Conservation (phyloP, 2,329 filamentous ascomycete species). For the Colletotrichum cordylinicola region DNA sequence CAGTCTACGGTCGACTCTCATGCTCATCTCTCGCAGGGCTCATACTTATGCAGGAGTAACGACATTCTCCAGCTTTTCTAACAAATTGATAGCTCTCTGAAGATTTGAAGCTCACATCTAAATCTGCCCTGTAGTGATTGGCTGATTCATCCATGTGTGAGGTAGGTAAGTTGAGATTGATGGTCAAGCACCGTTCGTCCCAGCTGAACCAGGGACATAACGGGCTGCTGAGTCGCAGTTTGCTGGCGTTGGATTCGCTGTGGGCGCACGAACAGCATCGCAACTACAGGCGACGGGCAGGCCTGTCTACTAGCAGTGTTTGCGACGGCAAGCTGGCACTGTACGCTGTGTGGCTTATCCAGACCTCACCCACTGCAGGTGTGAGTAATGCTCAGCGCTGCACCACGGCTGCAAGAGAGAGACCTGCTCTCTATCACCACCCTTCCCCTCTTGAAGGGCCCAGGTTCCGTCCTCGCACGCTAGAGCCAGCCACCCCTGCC, state of each 20-base stretch:
- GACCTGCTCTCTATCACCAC: background rate
- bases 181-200: no score
- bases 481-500: background rate
- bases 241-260: background rate
- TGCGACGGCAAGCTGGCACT: background rate
- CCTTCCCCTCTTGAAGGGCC: background rate
- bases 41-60: no score
- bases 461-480: background rate
- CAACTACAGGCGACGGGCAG: background rate
- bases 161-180: no score
- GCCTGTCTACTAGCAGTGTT: background rate
- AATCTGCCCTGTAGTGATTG: no score
- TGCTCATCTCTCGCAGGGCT: no score
- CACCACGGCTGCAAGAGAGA: background rate
- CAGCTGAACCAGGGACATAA: background rate
- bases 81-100: no score
- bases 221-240: conserved; percentile 3
- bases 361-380: background rate
- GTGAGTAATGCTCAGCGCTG: conserved; percentile 4
- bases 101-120: no score
- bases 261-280: conserved; percentile 3
- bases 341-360: background rate
- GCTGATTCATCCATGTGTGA: no score
- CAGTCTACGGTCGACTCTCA: background rate
- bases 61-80: no score